phyloP scores from a whole-genome alignment of 352 stramenopile species.

The Phytophthora pseudosyringae region DNA sequence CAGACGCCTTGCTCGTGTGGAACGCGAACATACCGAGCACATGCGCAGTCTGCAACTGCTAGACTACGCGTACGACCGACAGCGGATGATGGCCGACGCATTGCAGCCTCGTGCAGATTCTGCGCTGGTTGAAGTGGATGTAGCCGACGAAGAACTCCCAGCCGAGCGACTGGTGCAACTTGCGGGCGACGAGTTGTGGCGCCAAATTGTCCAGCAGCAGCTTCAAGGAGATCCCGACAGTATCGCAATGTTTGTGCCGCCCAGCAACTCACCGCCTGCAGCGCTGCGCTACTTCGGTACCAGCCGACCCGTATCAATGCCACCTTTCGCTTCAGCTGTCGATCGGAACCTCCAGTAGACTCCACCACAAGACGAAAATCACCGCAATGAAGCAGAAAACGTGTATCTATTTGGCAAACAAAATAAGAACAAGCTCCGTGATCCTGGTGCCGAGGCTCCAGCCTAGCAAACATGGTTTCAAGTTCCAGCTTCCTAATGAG shows the following conservation, averaged over 20 bases:
- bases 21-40: constrained; percentile 70
- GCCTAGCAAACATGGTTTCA: constrained; percentile 6
- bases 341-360: constrained; percentile 39
- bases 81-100: constrained; percentile 53
- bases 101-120: constrained; percentile 59
- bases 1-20: constrained; percentile 46
- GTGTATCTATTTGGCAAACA: constrained; percentile 53
- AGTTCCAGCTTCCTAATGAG: constrained; percentile 49
- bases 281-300: constrained; percentile 70
- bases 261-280: constrained; percentile 66
- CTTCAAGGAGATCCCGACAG: constrained; percentile 40
- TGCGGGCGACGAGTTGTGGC: constrained; percentile 57
- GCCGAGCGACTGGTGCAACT: constrained; percentile 39
- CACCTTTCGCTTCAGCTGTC: constrained; percentile 58
- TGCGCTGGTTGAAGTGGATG: constrained; percentile 55
- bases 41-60: constrained; percentile 76
- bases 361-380: constrained; percentile 8
- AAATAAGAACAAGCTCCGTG: constrained; percentile 27
- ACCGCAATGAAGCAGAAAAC: constrained; percentile 30
- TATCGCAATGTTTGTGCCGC: constrained; percentile 55
- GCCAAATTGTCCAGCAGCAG: constrained; percentile 48
- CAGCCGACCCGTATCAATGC: constrained; percentile 44
- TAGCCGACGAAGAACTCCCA: constrained; percentile 37
- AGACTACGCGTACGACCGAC: constrained; percentile 76
- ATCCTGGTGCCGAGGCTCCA: constrained; percentile 7